Percentiles rank a stretch among this genome's conserved stretches.
phyloP scores from a whole-genome alignment of 2,329 filamentous ascomycete genomes.

The Septoria linicola region DNA sequence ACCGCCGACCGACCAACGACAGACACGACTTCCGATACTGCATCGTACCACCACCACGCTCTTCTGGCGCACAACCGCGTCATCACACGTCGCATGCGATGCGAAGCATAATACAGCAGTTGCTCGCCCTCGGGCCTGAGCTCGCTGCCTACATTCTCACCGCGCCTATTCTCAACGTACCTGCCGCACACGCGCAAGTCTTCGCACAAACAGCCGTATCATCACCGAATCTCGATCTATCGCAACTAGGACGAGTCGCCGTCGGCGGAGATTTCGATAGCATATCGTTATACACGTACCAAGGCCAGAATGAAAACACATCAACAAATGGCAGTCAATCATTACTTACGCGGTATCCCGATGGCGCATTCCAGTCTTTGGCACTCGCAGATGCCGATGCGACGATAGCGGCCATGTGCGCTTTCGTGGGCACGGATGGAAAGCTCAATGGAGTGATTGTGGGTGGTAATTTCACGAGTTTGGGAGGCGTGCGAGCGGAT shows the following conservation, averaged over 20 bases:
- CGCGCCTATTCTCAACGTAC: slow-evolving; percentile 24
- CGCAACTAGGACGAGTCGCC: slow-evolving; percentile 75
- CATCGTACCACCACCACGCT: neutral
- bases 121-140: slow-evolving; percentile 39
- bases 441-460: slow-evolving; percentile 73
- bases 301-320: slow-evolving; percentile 70
- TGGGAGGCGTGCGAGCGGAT: slow-evolving; percentile 72
- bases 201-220: slow-evolving; percentile 47
- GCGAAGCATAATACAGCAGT: slow-evolving; percentile 34
- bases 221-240: slow-evolving; percentile 71
- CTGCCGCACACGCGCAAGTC: slow-evolving; percentile 23
- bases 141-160: slow-evolving; percentile 36
- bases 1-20: slow-evolving; percentile 3
- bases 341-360: slow-evolving; percentile 77
- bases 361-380: slow-evolving; percentile 75
- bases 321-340: slow-evolving; percentile 77
- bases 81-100: slow-evolving; percentile 27
- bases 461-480: slow-evolving; percentile 92
- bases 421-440: slow-evolving; percentile 67
- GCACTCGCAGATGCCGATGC: slow-evolving; percentile 76
- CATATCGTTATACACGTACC: slow-evolving; percentile 83
- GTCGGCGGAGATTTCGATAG: slow-evolving; percentile 87
- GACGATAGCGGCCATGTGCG: slow-evolving; percentile 84
- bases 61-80: slow-evolving; percentile 1
- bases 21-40: neutral